phyloP scores from a whole-genome alignment of 306 rosid species.

The Luffa aegyptiaca region DNA sequence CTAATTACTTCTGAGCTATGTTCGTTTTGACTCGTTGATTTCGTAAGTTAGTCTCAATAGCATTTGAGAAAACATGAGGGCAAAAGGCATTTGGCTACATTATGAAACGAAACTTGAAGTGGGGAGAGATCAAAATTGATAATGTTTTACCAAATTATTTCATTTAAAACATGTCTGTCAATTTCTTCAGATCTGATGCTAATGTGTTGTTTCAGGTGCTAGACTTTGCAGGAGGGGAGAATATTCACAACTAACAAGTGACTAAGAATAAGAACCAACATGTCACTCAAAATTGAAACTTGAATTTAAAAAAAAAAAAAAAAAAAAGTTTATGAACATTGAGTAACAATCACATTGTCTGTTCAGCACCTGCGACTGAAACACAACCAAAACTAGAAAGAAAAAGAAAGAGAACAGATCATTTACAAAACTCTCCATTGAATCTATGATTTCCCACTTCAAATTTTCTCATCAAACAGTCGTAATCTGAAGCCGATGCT shows the following conservation, averaged over 20 bases:
- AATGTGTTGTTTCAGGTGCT: not conserved
- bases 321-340: not conserved
- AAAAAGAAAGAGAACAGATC: not conserved
- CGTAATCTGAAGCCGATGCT: conserved; percentile 38
- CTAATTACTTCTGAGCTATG: too few relatives aligned
- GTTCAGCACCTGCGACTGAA: not conserved
- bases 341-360: not conserved
- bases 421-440: not conserved
- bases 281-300: not conserved
- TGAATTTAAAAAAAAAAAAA: not conserved
- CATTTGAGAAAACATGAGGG: not conserved
- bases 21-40: too few relatives aligned
- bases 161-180: not conserved
- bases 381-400: not conserved
- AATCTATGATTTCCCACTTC: not conserved
- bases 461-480: conserved; percentile 29
- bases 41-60: too few relatives aligned
- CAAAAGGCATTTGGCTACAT: not conserved
- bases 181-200: conserved; percentile 1
- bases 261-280: not conserved
- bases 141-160: not conserved
- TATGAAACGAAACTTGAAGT: not conserved
- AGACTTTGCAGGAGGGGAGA: not conserved
- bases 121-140: not conserved
- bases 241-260: not conserved